A percentile compares a stretch with the other conserved stretches of the same genome.
phyloP scores from a whole-genome alignment of 345 rosid genomes.

The Syzygium grande region DNA sequence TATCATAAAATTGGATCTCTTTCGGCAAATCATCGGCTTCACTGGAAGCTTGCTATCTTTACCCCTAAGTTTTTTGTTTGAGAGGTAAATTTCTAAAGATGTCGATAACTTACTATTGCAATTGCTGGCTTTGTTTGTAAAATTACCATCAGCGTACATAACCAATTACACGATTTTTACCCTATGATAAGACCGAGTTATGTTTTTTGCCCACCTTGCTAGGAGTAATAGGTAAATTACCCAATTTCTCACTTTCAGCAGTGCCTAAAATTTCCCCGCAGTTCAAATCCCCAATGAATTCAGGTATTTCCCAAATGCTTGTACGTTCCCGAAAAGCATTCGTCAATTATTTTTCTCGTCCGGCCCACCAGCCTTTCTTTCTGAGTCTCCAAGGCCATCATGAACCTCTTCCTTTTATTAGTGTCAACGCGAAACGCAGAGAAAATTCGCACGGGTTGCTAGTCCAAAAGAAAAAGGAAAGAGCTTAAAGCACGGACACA shows the following conservation, averaged over 20 bases:
- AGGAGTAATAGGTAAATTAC: too few species aligned
- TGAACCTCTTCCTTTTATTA: background rate
- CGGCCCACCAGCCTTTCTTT: background rate
- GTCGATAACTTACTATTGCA: too few species aligned
- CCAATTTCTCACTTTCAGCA: background rate
- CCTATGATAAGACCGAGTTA: too few species aligned
- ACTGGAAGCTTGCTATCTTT: too few species aligned
- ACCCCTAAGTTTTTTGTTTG: too few species aligned
- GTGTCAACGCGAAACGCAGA: background rate
- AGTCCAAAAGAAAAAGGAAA: background rate
- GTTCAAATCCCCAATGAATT: background rate
- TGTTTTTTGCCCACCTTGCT: too few species aligned
- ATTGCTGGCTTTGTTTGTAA: too few species aligned
- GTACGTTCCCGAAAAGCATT: background rate
- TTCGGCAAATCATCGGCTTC: too few species aligned
- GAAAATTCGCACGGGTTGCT: background rate
- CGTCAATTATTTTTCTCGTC: background rate
- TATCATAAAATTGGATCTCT: too few species aligned
- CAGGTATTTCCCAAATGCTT: fast-evolving
- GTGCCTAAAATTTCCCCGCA: fast-evolving
- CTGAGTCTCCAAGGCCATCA: background rate
- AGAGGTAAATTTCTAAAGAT: too few species aligned
- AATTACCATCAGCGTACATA: too few species aligned
- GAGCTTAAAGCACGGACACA: background rate
- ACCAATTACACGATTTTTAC: too few species aligned